These are phyloP conservation scores for Trichoderma erinaceum DNA, from an alignment of 495 filamentous ascomycete species.

Conservation along the genomic window DNA sequence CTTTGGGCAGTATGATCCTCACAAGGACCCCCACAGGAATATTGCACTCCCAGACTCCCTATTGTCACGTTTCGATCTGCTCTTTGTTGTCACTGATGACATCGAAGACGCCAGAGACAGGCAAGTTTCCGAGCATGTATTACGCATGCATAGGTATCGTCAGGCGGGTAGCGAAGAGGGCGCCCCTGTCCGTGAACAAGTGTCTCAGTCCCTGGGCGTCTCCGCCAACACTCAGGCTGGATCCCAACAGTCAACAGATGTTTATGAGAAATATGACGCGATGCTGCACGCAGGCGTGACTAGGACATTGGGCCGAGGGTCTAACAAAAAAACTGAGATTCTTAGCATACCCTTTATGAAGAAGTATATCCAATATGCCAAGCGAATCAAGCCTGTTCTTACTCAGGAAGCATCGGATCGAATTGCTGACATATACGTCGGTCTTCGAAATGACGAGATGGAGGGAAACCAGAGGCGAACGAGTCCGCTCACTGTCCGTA, in stretches of 20 bases:
- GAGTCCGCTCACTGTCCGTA: conserved; percentile 92
- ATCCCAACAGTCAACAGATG: conserved; percentile 65
- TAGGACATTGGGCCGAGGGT: conserved; percentile 61
- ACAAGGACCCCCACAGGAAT: conserved; percentile 98
- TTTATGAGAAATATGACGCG: conserved; percentile 93
- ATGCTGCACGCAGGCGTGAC: conserved; percentile 94
- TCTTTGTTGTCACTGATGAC: conserved; percentile 97
- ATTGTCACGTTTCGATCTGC: conserved; percentile 95
- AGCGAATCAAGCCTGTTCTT: conserved; percentile 84
- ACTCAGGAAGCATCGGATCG: conserved; percentile 91
- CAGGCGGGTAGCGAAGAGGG: conserved; percentile 93
- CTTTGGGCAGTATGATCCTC: conserved; percentile 95
- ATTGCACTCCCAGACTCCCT: conserved; percentile 97
- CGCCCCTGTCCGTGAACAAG: conserved; percentile 85
- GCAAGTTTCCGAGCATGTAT: conserved; percentile 89
- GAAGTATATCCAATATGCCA: conserved; percentile 99
- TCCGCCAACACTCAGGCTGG: conserved; percentile 75
- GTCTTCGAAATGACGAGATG: conserved; percentile 91
- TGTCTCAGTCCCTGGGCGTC: conserved; percentile 79
- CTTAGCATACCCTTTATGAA: conserved; percentile 98
- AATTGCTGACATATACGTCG: conserved; percentile 88
- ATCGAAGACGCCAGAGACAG: conserved; percentile 90
- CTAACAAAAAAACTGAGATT: conserved; percentile 76
- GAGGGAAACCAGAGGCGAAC: conserved; percentile 90
- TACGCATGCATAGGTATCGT: conserved; percentile 96